Percentiles rank a stretch among this genome's conserved stretches.
phyloP scores from a whole-genome alignment of 139 green algal genomes.

The Picochlorum sp. region DNA sequence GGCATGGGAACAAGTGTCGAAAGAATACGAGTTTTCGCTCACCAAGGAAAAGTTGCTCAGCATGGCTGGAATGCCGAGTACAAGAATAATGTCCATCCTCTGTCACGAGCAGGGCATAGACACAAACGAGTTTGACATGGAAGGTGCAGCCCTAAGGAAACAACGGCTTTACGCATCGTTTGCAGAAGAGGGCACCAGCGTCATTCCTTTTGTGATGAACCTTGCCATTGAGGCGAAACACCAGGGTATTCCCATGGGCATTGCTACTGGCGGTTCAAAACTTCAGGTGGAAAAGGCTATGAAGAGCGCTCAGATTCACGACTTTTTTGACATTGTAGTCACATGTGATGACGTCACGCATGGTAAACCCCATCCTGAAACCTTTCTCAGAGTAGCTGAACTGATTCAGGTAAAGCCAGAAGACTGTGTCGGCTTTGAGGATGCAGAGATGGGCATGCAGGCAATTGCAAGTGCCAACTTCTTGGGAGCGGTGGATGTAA shows the following conservation, averaged over 20 bases:
- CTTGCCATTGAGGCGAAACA: constrained; percentile 1
- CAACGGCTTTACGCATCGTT: neutral
- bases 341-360: constrained; percentile 20
- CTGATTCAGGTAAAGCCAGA: constrained; percentile 22
- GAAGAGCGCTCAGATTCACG: constrained; percentile 11
- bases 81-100: neutral
- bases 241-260: constrained; percentile 25
- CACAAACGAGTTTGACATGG: neutral
- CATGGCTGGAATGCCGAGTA: constrained; percentile 1
- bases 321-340: constrained; percentile 20
- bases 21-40: neutral
- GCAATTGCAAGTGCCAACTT: constrained; percentile 23
- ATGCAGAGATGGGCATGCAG: constrained; percentile 21
- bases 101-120: neutral
- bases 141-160: neutral
- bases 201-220: constrained; percentile 3
- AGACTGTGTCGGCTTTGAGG: constrained; percentile 36
- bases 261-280: constrained; percentile 25
- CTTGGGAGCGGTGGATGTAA: constrained; percentile 31
- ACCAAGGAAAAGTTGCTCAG: neutral
- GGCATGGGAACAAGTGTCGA: constrained; percentile 3
- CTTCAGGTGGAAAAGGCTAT: constrained; percentile 21
- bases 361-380: constrained; percentile 38
- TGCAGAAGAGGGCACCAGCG: neutral
- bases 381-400: constrained; percentile 27